phyloP scores from a whole-genome alignment of 169 alveolate species.

The Plasmodium relictum region DNA sequence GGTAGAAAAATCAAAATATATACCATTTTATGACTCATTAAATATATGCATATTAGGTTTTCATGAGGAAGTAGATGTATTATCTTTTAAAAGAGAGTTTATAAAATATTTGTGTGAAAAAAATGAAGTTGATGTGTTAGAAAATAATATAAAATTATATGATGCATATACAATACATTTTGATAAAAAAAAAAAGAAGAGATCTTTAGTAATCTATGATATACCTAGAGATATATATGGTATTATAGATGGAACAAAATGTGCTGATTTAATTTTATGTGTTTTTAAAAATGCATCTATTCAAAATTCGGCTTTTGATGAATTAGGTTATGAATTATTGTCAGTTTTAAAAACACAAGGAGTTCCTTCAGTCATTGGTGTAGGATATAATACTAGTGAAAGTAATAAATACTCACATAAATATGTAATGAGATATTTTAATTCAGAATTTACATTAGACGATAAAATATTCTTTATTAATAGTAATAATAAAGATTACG shows the following conservation, averaged over 20 bases:
- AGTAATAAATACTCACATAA: conserved; percentile 37
- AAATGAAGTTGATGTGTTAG: conserved; percentile 37
- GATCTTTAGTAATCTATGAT: conserved; percentile 63
- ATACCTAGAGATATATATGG: conserved; percentile 71
- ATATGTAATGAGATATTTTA: conserved; percentile 83
- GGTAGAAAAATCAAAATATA: conserved; percentile 59
- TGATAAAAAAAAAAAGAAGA: conserved; percentile 42
- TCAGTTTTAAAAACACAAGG: conserved; percentile 84
- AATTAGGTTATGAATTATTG: conserved; percentile 79
- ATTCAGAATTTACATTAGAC: conserved; percentile 83
- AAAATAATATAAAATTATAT: conserved; percentile 43
- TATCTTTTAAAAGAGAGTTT: conserved; percentile 63
- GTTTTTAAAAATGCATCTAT: conserved; percentile 64
- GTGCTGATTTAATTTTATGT: conserved; percentile 73
- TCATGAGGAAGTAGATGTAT: conserved; percentile 64
- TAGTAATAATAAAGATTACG: conserved; percentile 3
- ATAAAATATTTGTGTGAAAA: conserved; percentile 62
- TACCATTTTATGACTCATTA: conserved; percentile 49
- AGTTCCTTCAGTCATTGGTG: conserved; percentile 86
- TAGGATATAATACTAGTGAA: conserved; percentile 78
- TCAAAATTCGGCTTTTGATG: conserved; percentile 64
- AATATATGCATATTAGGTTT: conserved; percentile 50
- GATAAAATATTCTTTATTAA: conserved; percentile 77
- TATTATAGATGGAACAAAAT: conserved; percentile 77
- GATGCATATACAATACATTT: conserved; percentile 65